Evolutionary conservation across 2,329 filamentous ascomycete genomes (phyloP), one percentile per base, ranked within the genome.

Genomic region (Aspergillus texensis): DNA sequence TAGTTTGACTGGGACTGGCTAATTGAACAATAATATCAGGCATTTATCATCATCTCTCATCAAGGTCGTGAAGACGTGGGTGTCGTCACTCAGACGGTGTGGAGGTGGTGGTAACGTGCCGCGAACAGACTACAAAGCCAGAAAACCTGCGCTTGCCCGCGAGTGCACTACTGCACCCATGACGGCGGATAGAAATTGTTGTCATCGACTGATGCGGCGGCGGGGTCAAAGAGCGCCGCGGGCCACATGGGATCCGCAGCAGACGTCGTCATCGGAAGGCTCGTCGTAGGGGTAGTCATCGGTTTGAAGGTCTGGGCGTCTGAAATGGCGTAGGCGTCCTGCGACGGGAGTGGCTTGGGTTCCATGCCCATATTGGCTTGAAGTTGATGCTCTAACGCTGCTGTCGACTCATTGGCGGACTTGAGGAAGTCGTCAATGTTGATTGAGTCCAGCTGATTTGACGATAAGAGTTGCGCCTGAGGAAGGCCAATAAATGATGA

Each of bases 11-110:
- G 55, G 60, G 62, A 68, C 65, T 64, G 71, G 75, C 74, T 76
- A 77, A 76, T 74, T 58, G 65, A 73, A 74, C 67, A 73, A 63
- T 57, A 65, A 65, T 54, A 73, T 68, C 67, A 75, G 70, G 74
- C 72, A 77, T 76, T 75, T 75, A 77, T 78, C 77, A 78, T 79
- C 77, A 79, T 79, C 77, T 77, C 77, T 79, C 77, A 78, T 79
- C 77, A 79, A 70, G 74, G 77, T 78, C 76, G 70, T 79, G 65
- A 78, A 77, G 75, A 69, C 68, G 66, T 56, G 48, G 61, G 61
- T 66, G 66, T 65, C 62, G 68, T 70, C 68, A 68, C 67, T 67
- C 60, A 68, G 68, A 77, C 76, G 72, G 75, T 78, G 74, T 78
- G 67, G 74, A 76, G 74, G 73, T 76, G 75, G 73, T 77, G 75